Percentiles rank a stretch among this genome's conserved stretches.
These are phyloP conservation scores for Rugonectria rugulosa DNA, from an alignment of 2,329 filamentous ascomycete genomes.

Conservation along the genomic window DNA sequence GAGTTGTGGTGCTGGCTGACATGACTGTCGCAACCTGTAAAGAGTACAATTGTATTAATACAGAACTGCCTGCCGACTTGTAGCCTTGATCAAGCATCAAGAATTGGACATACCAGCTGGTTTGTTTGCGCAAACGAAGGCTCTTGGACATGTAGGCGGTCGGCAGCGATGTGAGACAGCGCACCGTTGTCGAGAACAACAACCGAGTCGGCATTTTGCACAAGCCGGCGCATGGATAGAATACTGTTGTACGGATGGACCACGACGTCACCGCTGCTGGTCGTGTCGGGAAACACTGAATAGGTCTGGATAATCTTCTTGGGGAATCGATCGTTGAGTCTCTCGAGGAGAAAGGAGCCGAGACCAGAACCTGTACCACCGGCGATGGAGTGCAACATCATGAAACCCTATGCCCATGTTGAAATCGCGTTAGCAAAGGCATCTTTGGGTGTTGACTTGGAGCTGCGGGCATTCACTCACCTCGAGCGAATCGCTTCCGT, in stretches of 20 bases:
- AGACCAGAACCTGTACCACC: conserved; percentile 96
- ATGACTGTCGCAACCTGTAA: conserved; percentile 98
- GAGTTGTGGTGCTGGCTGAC: conserved; percentile 95
- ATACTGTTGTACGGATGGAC: conserved; percentile 99
- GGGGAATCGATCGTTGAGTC: conserved; percentile 95
- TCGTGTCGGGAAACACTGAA: conserved; percentile 96
- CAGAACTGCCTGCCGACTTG: conserved; percentile 29
- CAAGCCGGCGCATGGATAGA: conserved; percentile 87
- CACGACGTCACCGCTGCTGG: conserved; percentile 86
- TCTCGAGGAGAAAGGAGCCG: conserved; percentile 91
- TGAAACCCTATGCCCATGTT: conserved; percentile 75
- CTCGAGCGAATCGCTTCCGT: conserved; percentile 96
- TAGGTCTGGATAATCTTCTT: conserved; percentile 99
- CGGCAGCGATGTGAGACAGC: conserved; percentile 90
- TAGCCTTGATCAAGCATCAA: no score
- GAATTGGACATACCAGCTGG: no score
- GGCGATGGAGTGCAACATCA: conserved; percentile 98
- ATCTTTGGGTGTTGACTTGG: background rate
- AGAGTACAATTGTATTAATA: conserved; percentile 50
- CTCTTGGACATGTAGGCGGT: conserved; percentile 92
- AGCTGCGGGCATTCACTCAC: conserved; percentile 41
- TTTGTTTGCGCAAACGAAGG: conserved; percentile 98
- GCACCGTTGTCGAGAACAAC: conserved; percentile 97
- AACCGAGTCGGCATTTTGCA: conserved; percentile 96
- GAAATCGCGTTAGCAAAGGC: background rate